Evolutionary conservation across 2,329 filamentous ascomycete species (phyloP), one percentile per base, ranked within the genome.

Genomic region (Diaporthe citriasiana): DNA sequence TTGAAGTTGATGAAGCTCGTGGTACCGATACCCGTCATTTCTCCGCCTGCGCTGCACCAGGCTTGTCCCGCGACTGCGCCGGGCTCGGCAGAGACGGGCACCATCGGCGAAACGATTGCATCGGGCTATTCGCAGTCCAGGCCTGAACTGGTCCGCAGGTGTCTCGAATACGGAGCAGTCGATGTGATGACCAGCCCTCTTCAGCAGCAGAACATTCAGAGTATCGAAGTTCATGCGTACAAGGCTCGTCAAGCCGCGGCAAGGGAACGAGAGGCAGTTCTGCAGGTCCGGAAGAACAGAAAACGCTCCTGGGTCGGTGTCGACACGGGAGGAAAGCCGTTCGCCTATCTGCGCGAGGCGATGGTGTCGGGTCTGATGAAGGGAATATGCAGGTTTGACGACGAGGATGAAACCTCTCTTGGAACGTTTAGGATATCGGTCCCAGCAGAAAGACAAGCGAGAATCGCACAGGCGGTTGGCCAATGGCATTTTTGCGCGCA

Each of bases 321-420:
- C 15, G 91, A 94, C 79, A 75, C 74, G 17, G 94, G 96, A 77
- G 90, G 94, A 78, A 93, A 95, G 81, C 95, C 95, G 1, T 98
- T 95, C 84, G 92, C 94, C 22, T 98, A 98, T 83, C 85, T 98
- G 71, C 89, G 95, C 75, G 95, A 98, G 84, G 94, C 94, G 66
- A 98, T 98, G 95, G 95, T 98, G 7, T 97, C 95, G 1, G 92
- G 92, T 73, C 88, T 98, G 73, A 97, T 98, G 94, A 93, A 92
- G 79, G 92, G 94, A 50, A 98, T 98, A 71, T 98, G 95, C 82
- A 93, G 93, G 76, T 90, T 88, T 53, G 85, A 84, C 85, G 80
- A 91, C 87, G 85, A 92, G 84, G 80, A 87, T 83, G 84, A 92
- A 84, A 83, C 51, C 19, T 71, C 74, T 50, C 74, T 75, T n/a